Evolutionary conservation across 2,329 filamentous ascomycete genomes (phyloP).

Genomic region (Penicillium hesseltinei): DNA sequence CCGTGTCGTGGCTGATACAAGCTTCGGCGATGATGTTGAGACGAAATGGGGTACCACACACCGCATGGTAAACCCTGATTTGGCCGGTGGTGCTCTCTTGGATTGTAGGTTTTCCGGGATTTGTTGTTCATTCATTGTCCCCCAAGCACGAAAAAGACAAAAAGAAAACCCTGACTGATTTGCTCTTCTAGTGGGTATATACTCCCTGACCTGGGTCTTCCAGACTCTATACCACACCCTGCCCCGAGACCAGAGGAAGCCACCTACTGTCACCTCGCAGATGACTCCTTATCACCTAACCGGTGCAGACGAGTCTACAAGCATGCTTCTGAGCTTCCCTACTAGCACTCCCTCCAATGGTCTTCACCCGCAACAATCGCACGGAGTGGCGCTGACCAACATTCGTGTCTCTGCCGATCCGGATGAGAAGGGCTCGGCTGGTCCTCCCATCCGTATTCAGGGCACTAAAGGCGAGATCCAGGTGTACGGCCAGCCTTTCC

Average conservation of each 20-base stretch:
- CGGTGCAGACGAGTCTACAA: slow-evolving; percentile 75
- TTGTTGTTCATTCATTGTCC: background rate
- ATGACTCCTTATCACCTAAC: slow-evolving; percentile 70
- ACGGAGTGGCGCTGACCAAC: slow-evolving; percentile 69
- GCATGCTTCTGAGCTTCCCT: slow-evolving; percentile 74
- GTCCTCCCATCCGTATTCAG: slow-evolving; percentile 74
- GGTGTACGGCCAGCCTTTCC: slow-evolving; percentile 69
- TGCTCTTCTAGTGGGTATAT: slow-evolving; percentile 64
- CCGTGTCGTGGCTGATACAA: slow-evolving; percentile 59
- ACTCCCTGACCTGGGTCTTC: slow-evolving; percentile 87
- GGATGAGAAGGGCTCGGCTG: slow-evolving; percentile 58
- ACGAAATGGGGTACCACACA: slow-evolving; percentile 60
- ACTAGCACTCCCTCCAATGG: slow-evolving; percentile 47
- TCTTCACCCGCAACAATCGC: slow-evolving; percentile 50
- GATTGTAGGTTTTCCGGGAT: slow-evolving; percentile 52
- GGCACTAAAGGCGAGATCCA: slow-evolving; percentile 80
- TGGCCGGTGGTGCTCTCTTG: slow-evolving; percentile 78
- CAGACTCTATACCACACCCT: slow-evolving; percentile 83
- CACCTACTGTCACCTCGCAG: slow-evolving; percentile 63
- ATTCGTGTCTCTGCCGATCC: slow-evolving; percentile 63
- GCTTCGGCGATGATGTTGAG: slow-evolving; percentile 62
- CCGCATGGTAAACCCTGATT: slow-evolving; percentile 78
- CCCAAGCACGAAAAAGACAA: background rate
- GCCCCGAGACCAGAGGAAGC: slow-evolving; percentile 59
- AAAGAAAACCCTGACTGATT: background rate